Percentiles rank a stretch among this genome's conserved stretches.
phyloP scores from a whole-genome alignment of 345 rosid genomes.

The Citrus unshiu region DNA sequence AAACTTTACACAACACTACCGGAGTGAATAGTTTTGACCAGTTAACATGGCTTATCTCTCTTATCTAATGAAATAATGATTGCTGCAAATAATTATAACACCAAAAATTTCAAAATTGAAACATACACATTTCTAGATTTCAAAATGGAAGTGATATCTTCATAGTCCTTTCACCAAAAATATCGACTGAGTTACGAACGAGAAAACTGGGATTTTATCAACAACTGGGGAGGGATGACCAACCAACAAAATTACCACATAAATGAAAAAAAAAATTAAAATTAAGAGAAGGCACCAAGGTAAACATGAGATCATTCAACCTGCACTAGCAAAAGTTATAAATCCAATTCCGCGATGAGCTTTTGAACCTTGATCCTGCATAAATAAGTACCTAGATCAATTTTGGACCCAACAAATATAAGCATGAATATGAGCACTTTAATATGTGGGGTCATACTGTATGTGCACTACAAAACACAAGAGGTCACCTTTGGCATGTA shows the following conservation, averaged over 20 bases:
- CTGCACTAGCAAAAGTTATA: slow-evolving; percentile 81
- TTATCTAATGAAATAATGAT: neutral
- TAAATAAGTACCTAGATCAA: neutral
- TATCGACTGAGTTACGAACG: neutral
- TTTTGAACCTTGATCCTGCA: slow-evolving; percentile 82
- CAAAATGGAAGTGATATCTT: neutral
- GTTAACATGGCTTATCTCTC: neutral
- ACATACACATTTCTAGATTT: neutral
- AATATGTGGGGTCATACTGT: neutral
- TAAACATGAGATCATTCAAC: slow-evolving; percentile 32
- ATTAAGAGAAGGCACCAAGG: slow-evolving; percentile 1
- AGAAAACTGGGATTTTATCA: neutral
- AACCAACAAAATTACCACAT: neutral
- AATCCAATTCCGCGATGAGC: slow-evolving; percentile 96
- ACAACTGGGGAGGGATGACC: too few species aligned
- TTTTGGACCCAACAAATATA: neutral
- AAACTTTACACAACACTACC: neutral
- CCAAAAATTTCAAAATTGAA: neutral
- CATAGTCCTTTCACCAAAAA: neutral
- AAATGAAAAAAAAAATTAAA: neutral
- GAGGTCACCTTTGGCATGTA: slow-evolving; percentile 90
- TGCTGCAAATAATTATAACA: neutral
- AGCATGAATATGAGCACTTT: neutral
- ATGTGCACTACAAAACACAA: neutral
- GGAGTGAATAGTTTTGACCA: neutral